These are phyloP conservation scores for Didymella lethalis DNA, from an alignment of 2,329 filamentous ascomycete genomes.

Conservation along the genomic window DNA sequence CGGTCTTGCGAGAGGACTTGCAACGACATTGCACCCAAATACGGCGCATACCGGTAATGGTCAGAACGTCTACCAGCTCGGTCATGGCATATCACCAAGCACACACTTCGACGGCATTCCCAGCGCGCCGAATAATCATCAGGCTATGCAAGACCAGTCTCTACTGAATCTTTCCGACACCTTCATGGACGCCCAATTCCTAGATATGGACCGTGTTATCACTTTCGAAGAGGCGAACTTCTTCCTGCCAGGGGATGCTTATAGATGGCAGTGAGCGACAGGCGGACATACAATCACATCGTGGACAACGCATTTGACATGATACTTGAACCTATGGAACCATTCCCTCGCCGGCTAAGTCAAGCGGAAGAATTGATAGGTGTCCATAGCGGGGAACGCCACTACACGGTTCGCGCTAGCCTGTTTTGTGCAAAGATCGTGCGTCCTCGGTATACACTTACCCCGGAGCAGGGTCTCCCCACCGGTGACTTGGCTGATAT, in stretches of 20 bases:
- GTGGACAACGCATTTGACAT: neutral
- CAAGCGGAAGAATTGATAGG: slow-evolving; percentile 8
- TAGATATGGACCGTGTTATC: slow-evolving; percentile 47
- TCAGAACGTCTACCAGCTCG: slow-evolving; percentile 14
- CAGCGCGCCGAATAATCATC: slow-evolving; percentile 16
- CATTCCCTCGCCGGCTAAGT: neutral
- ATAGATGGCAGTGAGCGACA: slow-evolving; percentile 34
- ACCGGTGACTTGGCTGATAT: neutral
- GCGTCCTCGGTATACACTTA: slow-evolving; percentile 28
- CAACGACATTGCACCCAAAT: neutral
- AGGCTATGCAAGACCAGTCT: slow-evolving; percentile 40
- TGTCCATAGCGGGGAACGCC: slow-evolving; percentile 5
- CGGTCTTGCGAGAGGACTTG: neutral
- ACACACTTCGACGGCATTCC: slow-evolving; percentile 4
- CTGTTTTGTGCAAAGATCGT: neutral
- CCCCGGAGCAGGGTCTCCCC: slow-evolving; percentile 16
- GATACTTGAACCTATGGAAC: neutral
- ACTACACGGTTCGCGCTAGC: slow-evolving; percentile 1
- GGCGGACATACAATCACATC: neutral
- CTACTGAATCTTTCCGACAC: slow-evolving; percentile 42
- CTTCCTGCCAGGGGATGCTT: slow-evolving; percentile 41
- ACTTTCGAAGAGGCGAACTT: slow-evolving; percentile 49
- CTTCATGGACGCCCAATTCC: slow-evolving; percentile 45
- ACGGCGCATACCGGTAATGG: slow-evolving; percentile 5
- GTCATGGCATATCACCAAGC: slow-evolving; percentile 5